Conservation (phyloP, 2,329 filamentous ascomycete genomes). For the Fusarium sambucinum region DNA sequence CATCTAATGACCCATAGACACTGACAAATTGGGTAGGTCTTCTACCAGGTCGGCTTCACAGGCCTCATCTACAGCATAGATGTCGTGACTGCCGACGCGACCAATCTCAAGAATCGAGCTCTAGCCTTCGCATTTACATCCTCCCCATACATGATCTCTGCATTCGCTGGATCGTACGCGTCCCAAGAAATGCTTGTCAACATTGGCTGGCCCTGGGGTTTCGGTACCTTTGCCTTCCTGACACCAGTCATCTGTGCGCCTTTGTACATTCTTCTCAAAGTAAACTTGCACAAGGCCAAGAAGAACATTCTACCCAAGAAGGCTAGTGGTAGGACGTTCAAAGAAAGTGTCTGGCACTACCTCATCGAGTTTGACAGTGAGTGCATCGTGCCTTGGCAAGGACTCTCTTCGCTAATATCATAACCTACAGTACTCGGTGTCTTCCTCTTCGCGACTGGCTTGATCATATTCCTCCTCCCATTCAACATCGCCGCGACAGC, state of each 20-base stretch:
- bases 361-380: conserved; percentile 68
- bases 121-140: conserved; percentile 55
- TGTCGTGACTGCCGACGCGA: conserved; percentile 22
- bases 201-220: conserved; percentile 57
- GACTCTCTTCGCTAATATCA: rapidly evolving
- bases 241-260: conserved; percentile 66
- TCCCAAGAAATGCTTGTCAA: conserved; percentile 48
- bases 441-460: conserved; percentile 66
- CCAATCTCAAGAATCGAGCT: conserved; percentile 19
- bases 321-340: conserved; percentile 58
- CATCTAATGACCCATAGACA: rapidly evolving
- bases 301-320: conserved; percentile 56
- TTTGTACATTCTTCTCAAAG: conserved; percentile 64
- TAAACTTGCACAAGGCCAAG: conserved; percentile 67
- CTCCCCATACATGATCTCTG: conserved; percentile 61
- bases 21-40: neutral
- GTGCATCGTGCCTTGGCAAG: neutral
- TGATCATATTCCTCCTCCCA: conserved; percentile 72
- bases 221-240: conserved; percentile 72
- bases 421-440: conserved; percentile 60
- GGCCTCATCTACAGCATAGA: conserved; percentile 21
- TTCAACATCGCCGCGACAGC: conserved; percentile 67
- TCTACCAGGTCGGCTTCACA: conserved; percentile 18
- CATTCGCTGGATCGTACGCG: conserved; percentile 54
- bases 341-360: conserved; percentile 64